A percentile compares a stretch with the other conserved stretches of the same genome.
Conservation (phyloP, 2,329 filamentous ascomycete genomes). For the Xylaria sp. region DNA sequence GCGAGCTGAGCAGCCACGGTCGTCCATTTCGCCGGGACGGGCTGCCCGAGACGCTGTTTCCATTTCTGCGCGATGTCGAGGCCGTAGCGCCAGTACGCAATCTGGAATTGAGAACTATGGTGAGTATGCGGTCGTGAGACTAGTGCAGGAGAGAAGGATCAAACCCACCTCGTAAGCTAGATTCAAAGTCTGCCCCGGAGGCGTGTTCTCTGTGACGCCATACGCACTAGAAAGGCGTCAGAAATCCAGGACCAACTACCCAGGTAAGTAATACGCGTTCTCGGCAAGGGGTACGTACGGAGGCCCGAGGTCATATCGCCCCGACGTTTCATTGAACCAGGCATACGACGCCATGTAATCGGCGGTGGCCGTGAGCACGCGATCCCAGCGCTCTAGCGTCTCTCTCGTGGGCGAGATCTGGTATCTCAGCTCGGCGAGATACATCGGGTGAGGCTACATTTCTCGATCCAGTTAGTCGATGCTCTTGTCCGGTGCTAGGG, state of each 20-base stretch:
- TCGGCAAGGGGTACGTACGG: conserved; percentile 46
- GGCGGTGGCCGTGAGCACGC: conserved; percentile 45
- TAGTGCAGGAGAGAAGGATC: background rate
- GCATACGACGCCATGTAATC: conserved; percentile 51
- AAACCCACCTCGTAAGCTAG: conserved; percentile 58
- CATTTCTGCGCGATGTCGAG: conserved; percentile 58
- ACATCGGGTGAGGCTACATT: conserved; percentile 58
- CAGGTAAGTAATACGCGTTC: background rate
- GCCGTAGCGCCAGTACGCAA: conserved; percentile 63
- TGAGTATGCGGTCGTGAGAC: too few species aligned
- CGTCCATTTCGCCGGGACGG: conserved; percentile 55
- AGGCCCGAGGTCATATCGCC: conserved; percentile 57
- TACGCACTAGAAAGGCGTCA: conserved; percentile 52
- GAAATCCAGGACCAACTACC: background rate
- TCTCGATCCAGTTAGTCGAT: background rate
- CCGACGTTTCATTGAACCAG: conserved; percentile 48
- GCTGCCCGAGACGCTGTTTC: conserved; percentile 55
- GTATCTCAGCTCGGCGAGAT: conserved; percentile 48
- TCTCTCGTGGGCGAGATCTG: conserved; percentile 43
- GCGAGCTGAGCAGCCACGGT: conserved; percentile 57
- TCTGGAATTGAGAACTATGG: conserved; percentile 11
- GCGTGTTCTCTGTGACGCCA: conserved; percentile 63
- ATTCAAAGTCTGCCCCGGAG: conserved; percentile 58
- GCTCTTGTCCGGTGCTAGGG: background rate
- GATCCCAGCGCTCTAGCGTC: conserved; percentile 46